Evolutionary conservation across 2,329 filamentous ascomycete genomes (phyloP), one percentile per base, ranked within the genome.

Genomic region (Fusarium cyanostomum): DNA sequence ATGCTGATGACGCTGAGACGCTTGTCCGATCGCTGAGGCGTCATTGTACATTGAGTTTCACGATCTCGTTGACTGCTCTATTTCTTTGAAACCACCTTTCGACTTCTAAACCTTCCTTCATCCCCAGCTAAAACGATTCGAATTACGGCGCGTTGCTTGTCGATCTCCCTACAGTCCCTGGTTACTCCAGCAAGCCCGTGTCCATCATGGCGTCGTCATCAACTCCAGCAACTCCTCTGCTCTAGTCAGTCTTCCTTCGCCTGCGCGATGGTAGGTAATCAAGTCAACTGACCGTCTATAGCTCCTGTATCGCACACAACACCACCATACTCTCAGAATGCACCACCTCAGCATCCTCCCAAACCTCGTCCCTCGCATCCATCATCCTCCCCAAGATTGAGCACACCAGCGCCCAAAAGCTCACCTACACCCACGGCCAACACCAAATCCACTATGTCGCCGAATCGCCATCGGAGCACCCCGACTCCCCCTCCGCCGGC

Each of bases 371-470:
- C 11, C 90, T 98, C 71, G 92, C 94, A 68, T 95, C 93, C 39
- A 84, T 97, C 71, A 93, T 99, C 81, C 92, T 99, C 39, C 95
- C 96, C 56, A 97, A 97, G 78, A 96, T 99, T 82, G 84, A 85
- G 53, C 95, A 99, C 81, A 80, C 83, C 64, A 81, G 84, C 27
- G 84, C 93, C 1, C 89, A 96, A 74, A 97, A 97, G 79, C 87
- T 96, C 67, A 98, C 94, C 52, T 97, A 96, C 81, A 96, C 92
- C 35, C 93, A 97, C 78, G 91, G 93, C 79, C 83, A 89, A 59
- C 89, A 96, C 77, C 92, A 95, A 82, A 95, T 98, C 77, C 94
- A 99, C 84, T 97, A 96, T 83, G 91, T 98, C 74, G 87, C 94
- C 72, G 91, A 95, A 74, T 88, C 92, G 1, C 89, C 92, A 9